Evolutionary conservation across 2,329 filamentous ascomycete genomes (phyloP), one percentile per base, ranked within the genome.

Genomic region (Claviceps purpurea): DNA sequence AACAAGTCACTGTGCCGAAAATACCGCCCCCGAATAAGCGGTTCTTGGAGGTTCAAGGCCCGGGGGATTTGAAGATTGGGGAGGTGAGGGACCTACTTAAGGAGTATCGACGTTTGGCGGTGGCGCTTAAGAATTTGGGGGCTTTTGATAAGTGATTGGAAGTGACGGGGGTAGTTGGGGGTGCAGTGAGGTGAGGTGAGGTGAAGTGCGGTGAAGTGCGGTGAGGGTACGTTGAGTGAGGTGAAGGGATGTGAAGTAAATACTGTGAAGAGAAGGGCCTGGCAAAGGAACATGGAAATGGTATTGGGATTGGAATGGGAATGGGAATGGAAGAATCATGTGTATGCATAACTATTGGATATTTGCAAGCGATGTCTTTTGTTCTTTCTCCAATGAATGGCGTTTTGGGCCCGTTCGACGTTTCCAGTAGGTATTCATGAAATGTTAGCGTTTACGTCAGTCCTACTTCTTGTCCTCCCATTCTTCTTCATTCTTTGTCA

Each of bases 61-160:
- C 83, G 0, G 77, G 77, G 0, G 86, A 91, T 47, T 71, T 91
- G 30, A 81, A 75, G 52, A 70, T 91, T 26, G 78, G 81, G n/a
- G 87, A 91, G 60, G 81, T 91, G 18, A 68, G 84, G 24, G 79
- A 85, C 52, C 69, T 91, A 48, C 67, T 91, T 22, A 75, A 79
- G 52, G 87, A 91, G 64, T 91, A 91, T 61, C 79, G 86, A 59
- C 73, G 87, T 50, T 68, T 91, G 47, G 85, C 85, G 0, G 73
- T 73, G 30, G 78, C 78, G 8, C 64, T 90, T 53, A 80, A 79
- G 59, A 78, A 82, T 48, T 68, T 79, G 62, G 80, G 75, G 20
- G 81, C 79, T 10, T 81, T 85, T 60, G 74, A 75, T 55, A 70
- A 34, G 4, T 34, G 10, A 34, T 10, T 30, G 30, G 30, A 30